These are phyloP conservation scores for Acanthamoeba healyi DNA, from an alignment of 208 protist species.

Conservation along the genomic window DNA sequence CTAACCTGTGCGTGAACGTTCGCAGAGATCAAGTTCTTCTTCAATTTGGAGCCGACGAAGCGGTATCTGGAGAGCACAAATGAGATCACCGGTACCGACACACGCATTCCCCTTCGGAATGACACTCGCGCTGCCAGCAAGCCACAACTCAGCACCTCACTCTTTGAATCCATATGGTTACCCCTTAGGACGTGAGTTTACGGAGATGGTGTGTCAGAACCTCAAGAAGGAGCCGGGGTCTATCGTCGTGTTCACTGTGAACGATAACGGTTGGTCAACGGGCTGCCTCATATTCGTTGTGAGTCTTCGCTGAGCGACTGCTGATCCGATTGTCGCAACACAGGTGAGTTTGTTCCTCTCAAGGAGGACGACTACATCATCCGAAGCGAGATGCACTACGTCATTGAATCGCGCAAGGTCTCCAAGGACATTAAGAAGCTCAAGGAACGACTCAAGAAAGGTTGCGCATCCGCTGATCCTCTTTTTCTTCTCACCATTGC, in stretches of 20 bases:
- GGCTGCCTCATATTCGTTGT: too few species aligned
- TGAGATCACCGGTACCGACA: not conserved
- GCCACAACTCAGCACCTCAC: too few species aligned
- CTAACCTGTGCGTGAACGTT: too few species aligned
- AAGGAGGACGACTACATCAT: conserved; percentile 47
- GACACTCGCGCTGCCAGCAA: too few species aligned
- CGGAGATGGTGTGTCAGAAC: not conserved
- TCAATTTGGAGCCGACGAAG: conserved; percentile 42
- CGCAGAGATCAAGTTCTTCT: conserved; percentile 39
- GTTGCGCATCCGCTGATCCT: not conserved
- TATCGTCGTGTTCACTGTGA: not conserved
- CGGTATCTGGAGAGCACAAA: conserved; percentile 38
- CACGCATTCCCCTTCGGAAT: not conserved
- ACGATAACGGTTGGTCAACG: not conserved
- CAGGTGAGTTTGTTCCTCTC: conserved; percentile 1
- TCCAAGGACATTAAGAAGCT: conserved; percentile 26
- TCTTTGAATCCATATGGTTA: too few species aligned
- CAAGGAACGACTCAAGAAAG: conserved; percentile 36
- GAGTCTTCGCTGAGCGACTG: too few species aligned
- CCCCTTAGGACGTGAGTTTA: conserved; percentile 14
- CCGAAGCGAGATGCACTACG: conserved; percentile 17
- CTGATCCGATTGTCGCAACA: too few species aligned
- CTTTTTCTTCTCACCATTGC: not conserved
- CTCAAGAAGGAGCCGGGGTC: not conserved
- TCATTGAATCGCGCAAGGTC: conserved; percentile 13